These are phyloP conservation scores for Rubia balearica DNA, from an alignment of 305 asterid genomes.

Conservation along the genomic window DNA sequence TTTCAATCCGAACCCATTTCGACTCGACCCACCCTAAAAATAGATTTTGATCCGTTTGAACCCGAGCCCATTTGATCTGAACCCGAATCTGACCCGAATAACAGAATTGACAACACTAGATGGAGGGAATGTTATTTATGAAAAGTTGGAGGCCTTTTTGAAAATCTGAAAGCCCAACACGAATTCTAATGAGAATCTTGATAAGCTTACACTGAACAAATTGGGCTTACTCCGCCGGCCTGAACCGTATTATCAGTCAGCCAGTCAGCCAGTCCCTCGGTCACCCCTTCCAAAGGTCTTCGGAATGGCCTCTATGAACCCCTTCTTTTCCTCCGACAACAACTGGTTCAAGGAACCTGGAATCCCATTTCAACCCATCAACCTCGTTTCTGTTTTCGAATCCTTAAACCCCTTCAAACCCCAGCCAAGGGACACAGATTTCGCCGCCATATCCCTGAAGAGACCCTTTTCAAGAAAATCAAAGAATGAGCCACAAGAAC, in stretches of 20 bases:
- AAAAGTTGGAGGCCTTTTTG: not conserved
- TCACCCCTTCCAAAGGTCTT: not conserved
- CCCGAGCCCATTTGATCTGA: too few relatives aligned
- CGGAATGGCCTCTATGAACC: conserved; percentile 58
- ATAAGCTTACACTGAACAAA: not conserved
- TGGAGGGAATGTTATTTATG: too few relatives aligned
- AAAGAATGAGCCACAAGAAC: conserved; percentile 30
- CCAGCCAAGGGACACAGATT: conserved; percentile 35
- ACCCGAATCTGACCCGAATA: too few relatives aligned
- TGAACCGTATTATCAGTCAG: not conserved
- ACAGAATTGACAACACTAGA: too few relatives aligned
- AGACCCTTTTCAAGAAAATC: conserved; percentile 43
- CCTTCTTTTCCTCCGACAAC: conserved; percentile 53
- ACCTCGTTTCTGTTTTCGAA: conserved; percentile 33
- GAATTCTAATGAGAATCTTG: not conserved
- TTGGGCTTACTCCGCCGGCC: not conserved
- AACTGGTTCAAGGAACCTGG: conserved; percentile 70
- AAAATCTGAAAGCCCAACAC: not conserved
- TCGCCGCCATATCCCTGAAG: conserved; percentile 59
- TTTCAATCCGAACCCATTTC: too few relatives aligned
- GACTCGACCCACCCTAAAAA: too few relatives aligned
- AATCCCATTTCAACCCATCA: conserved; percentile 45
- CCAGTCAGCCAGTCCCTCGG: not conserved
- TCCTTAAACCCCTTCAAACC: conserved; percentile 41
- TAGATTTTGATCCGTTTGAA: too few relatives aligned